Percentiles rank a stretch among this genome's conserved stretches.
Conservation (phyloP, 495 filamentous ascomycete species). For the Aspergillus panamensis region DNA sequence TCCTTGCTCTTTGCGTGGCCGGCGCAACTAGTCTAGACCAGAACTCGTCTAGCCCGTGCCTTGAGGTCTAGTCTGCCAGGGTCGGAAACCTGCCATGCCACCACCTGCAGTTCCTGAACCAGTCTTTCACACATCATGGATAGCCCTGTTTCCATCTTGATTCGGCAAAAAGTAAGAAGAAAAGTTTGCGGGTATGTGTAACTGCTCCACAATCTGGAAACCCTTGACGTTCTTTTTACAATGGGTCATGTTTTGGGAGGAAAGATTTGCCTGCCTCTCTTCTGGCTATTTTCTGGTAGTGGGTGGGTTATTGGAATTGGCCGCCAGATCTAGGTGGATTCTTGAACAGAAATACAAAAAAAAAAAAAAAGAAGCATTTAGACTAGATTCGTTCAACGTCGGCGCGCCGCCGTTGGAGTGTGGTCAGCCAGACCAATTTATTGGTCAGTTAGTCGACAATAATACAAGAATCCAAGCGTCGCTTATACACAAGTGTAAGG, state of each 20-base stretch:
- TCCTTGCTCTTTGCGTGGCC: neutral
- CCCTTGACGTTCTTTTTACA: neutral
- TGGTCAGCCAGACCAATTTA: neutral
- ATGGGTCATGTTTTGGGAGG: neutral
- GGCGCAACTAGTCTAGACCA: neutral
- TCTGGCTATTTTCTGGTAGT: neutral
- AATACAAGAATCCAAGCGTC: too few relatives aligned
- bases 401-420: neutral
- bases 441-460: neutral
- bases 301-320: neutral
- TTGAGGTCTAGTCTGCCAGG: too few relatives aligned
- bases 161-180: neutral
- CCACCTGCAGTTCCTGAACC: too few relatives aligned
- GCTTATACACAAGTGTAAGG: too few relatives aligned
- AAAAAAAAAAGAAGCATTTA: neutral
- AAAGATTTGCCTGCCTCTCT: neutral
- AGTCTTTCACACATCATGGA: neutral
- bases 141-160: neutral
- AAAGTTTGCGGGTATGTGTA: slow-evolving; percentile 4
- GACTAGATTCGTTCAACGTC: neutral
- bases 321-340: neutral
- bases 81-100: too few relatives aligned
- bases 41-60: neutral
- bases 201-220: slow-evolving; percentile 8
- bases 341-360: neutral